Conservation (phyloP, 1,284 basidiomycete genomes). For the Schizophyllum amplum region DNA sequence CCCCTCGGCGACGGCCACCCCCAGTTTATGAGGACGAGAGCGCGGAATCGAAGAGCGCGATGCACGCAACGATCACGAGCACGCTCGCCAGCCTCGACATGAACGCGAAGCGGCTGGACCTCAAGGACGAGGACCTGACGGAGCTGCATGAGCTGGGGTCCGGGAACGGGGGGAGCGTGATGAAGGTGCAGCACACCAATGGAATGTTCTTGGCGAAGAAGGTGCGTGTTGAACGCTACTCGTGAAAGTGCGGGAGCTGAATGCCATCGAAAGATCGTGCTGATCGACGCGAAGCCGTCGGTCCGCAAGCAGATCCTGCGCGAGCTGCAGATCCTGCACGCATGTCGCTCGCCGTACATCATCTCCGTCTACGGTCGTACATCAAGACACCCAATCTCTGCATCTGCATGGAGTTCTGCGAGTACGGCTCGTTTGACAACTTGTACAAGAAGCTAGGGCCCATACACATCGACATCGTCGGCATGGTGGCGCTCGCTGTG, state of each 20-base stretch:
- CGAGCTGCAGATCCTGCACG: slow-evolving; percentile 97
- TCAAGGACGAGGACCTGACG: slow-evolving; percentile 77
- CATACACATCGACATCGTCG: slow-evolving; percentile 84
- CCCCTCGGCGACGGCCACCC: slow-evolving; percentile 1
- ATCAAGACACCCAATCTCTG: slow-evolving; percentile 95
- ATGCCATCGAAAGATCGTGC: slow-evolving; percentile 68
- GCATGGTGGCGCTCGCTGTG: slow-evolving; percentile 85
- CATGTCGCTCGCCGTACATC: slow-evolving; percentile 90
- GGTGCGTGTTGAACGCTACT: slow-evolving; percentile 44
- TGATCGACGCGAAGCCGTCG: slow-evolving; percentile 95
- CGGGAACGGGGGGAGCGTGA: slow-evolving; percentile 95
- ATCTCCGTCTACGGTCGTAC: slow-evolving; percentile 97
- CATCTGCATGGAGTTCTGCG: slow-evolving; percentile 99
- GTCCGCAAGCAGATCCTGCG: slow-evolving; percentile 96
- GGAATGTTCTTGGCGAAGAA: slow-evolving; percentile 93
- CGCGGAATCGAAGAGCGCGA: slow-evolving; percentile 33
- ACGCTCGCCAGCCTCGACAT: slow-evolving; percentile 69
- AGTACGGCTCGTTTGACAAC: slow-evolving; percentile 82
- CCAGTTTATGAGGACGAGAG: neutral
- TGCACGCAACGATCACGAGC: slow-evolving; percentile 67
- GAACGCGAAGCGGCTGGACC: slow-evolving; percentile 62
- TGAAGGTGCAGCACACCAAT: slow-evolving; percentile 87
- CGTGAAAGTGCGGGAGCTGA: neutral
- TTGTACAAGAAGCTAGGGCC: slow-evolving; percentile 94
- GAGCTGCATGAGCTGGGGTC: slow-evolving; percentile 86